Base-by-base conservation (phyloP, 805 yeast species). In the Ogataea chonburiensis region DNA sequence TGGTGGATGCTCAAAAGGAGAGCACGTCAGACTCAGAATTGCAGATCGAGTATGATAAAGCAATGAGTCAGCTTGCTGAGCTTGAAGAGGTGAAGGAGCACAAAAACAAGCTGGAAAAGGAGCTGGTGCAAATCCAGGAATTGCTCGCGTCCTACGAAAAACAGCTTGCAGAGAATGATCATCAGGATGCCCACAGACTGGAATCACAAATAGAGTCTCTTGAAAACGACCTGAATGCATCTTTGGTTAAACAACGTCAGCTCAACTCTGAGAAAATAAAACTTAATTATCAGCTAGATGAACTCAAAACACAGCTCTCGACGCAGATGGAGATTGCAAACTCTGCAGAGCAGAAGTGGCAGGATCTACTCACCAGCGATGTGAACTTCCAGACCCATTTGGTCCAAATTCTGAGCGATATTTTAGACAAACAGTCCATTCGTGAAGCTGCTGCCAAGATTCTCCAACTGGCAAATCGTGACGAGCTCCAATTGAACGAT, bases 381-480 rank as follows among this genome's bases (percentile, higher is more conserved):
- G 53, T 74, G 3, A 57, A 64, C 5, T 73, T 71, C 41, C 68
- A 77, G 28, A 67, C 71, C 10, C 75, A 67, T 42, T 52, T 78
- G n/a, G 61, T 79, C 25, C 60, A 63, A 13, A 65, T 74, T 1
- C 70, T 79, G 38, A 68, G 72, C 24, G 70, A 71, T 43, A 68
- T 80, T 3, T 66, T 81, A 3, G 86, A 81, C 41, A 73, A 72
- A 34, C 50, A 66, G 3, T 79, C 86, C 0, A 67, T 79, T 12
- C 61, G 63, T n/a, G 84, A 78, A 37, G 82, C 86, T 6, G 65
- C 68, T 15, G 63, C 64, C 15, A 74, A 79, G 46, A 58, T 80
- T 18, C 64, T 67, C 6, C 62, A 64, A 36, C 46, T 71, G 31
- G 57, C 66, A 6, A 62, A 67, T 24, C 40, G 50, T 23, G 53